Percentiles rank a stretch among this genome's conserved stretches.
Evolutionary conservation across 2,329 filamentous ascomycete genomes (phyloP).

Genomic region (Diaporthe sp.): DNA sequence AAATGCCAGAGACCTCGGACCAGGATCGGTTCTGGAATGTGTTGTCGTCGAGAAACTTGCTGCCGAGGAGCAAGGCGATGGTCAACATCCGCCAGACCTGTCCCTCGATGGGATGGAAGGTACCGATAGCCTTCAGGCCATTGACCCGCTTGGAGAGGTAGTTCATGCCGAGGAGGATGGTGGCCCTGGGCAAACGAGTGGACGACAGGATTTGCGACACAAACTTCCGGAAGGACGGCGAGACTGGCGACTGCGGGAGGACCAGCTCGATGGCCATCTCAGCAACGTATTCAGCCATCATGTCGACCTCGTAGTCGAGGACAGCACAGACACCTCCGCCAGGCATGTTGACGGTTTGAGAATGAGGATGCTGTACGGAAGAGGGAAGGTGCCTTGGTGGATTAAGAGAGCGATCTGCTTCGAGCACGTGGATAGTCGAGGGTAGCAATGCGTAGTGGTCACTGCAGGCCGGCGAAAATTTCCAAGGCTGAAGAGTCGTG

Average conservation of each 20-base stretch:
- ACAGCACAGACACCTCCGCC: slow-evolving; percentile 89
- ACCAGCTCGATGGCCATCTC: slow-evolving; percentile 82
- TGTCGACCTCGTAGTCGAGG: slow-evolving; percentile 96
- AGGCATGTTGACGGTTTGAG: slow-evolving; percentile 66
- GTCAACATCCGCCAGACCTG: slow-evolving; percentile 92
- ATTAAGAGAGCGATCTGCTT: slow-evolving; percentile 53
- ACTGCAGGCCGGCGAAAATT: slow-evolving; percentile 47
- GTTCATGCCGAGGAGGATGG: slow-evolving; percentile 90
- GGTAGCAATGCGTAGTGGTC: slow-evolving; percentile 46
- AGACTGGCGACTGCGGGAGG: slow-evolving; percentile 67
- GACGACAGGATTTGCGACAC: slow-evolving; percentile 92
- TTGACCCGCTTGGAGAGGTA: slow-evolving; percentile 89
- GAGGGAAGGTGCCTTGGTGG: slow-evolving; percentile 45
- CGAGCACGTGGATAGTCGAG: slow-evolving; percentile 53
- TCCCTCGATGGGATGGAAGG: slow-evolving; percentile 73
- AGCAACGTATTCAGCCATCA: slow-evolving; percentile 95
- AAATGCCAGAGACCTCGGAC: slow-evolving; percentile 94
- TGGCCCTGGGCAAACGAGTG: slow-evolving; percentile 90
- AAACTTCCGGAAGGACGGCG: slow-evolving; percentile 88
- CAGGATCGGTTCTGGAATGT: slow-evolving; percentile 98
- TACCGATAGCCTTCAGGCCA: slow-evolving; percentile 71
- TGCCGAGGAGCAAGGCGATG: slow-evolving; percentile 86
- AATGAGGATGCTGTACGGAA: slow-evolving; percentile 34
- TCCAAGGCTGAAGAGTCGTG: slow-evolving; percentile 57
- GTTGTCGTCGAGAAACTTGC: slow-evolving; percentile 97